phyloP scores from a whole-genome alignment of 2,329 filamentous ascomycete species.

The Fusarium sp. region DNA sequence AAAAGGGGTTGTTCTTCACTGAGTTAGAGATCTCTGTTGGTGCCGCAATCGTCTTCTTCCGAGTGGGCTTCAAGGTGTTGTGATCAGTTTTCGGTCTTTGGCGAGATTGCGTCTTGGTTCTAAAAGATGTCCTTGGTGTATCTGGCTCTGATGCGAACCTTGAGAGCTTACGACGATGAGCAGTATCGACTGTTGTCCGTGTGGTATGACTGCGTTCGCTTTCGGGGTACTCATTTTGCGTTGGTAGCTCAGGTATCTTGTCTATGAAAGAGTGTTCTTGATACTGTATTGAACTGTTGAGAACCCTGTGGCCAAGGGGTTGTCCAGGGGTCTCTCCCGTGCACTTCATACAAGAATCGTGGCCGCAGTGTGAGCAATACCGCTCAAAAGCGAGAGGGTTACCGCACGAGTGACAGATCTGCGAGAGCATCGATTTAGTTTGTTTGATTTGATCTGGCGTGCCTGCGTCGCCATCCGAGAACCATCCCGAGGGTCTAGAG shows the following conservation, averaged over 20 bases:
- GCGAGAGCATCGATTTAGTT: conserved; percentile 39
- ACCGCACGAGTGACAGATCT: conserved; percentile 62
- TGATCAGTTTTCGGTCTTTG: conserved; percentile 1
- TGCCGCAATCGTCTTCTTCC: conserved; percentile 17
- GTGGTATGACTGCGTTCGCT: conserved; percentile 7
- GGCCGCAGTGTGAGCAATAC: conserved; percentile 60
- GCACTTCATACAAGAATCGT: conserved; percentile 61
- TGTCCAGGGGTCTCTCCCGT: conserved; percentile 46
- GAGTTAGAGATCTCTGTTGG: conserved; percentile 17
- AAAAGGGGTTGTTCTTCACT: conserved; percentile 47
- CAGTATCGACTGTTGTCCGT: not conserved
- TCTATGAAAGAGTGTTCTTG: conserved; percentile 4
- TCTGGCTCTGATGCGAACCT: conserved; percentile 20
- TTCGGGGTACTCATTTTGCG: not conserved
- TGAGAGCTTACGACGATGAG: conserved; percentile 4
- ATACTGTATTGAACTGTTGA: not conserved
- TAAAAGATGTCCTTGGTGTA: conserved; percentile 11
- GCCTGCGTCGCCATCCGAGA: conserved; percentile 51
- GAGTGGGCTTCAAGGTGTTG: conserved; percentile 1
- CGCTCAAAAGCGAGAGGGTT: conserved; percentile 50
- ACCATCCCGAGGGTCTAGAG: conserved; percentile 56
- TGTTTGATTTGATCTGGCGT: conserved; percentile 11
- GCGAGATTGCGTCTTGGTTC: conserved; percentile 7
- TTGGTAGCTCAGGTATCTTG: not conserved
- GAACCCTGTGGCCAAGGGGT: not conserved